phyloP scores from a whole-genome alignment of 345 rosid genomes.

The Garcia nutans region DNA sequence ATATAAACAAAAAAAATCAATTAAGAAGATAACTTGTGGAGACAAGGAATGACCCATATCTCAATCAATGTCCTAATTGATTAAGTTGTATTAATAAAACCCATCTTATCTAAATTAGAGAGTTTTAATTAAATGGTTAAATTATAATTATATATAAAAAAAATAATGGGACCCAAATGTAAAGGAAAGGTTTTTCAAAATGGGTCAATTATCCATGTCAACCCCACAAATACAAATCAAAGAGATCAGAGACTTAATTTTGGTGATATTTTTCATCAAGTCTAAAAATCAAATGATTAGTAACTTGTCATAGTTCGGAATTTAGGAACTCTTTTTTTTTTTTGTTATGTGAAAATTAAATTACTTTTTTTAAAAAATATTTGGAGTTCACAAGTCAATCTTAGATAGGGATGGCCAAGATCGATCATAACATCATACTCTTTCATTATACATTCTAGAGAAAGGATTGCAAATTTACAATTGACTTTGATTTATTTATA shows the following conservation, averaged over 20 bases:
- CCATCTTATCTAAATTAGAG: background rate
- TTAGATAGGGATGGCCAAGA: constrained; percentile 20
- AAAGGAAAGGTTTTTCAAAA: constrained; percentile 10
- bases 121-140: background rate
- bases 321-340: constrained; percentile 1
- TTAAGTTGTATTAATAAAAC: background rate
- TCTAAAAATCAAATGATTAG: constrained; percentile 27
- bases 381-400: constrained; percentile 29
- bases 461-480: too few species aligned
- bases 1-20: background rate
- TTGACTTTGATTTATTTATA: background rate
- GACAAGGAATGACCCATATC: constrained; percentile 17
- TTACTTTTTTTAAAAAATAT: background rate
- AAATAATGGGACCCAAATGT: constrained; percentile 15
- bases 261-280: constrained; percentile 14
- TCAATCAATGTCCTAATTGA: constrained; percentile 6
- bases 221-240: constrained; percentile 29
- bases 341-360: background rate
- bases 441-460: too few species aligned
- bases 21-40: background rate
- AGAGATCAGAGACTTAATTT: constrained; percentile 8
- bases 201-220: constrained; percentile 39
- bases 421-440: too few species aligned
- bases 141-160: background rate
- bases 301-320: constrained; percentile 26